Evolutionary conservation across 2,329 filamentous ascomycete genomes (phyloP).

Genomic region (Stagonosporopsis rhizophila): DNA sequence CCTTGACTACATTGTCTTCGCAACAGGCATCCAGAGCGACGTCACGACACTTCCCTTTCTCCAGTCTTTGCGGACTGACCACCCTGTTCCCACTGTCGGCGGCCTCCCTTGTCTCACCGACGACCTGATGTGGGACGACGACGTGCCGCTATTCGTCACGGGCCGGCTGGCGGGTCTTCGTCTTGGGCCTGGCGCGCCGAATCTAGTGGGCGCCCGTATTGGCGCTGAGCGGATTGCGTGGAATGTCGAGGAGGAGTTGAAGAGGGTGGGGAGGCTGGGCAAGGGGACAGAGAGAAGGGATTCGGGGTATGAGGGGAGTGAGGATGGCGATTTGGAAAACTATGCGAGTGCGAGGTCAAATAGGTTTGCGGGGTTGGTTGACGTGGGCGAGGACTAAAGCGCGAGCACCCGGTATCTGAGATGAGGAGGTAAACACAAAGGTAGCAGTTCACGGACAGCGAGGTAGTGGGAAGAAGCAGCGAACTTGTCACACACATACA

Average conservation of each 20-base stretch:
- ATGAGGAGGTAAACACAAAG: no score
- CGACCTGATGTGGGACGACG: conserved; percentile 76
- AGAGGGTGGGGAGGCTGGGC: conserved; percentile 26
- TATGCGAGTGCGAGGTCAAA: conserved; percentile 54
- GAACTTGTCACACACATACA: no score
- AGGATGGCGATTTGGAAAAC: conserved; percentile 31
- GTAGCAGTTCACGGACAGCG: no score
- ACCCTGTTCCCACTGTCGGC: conserved; percentile 68
- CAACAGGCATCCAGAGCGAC: conserved; percentile 73
- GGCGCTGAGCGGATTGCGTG: conserved; percentile 77
- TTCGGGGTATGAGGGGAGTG: conserved; percentile 19
- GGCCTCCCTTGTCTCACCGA: conserved; percentile 77
- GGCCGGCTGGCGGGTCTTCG: conserved; percentile 72
- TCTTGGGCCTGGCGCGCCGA: conserved; percentile 75
- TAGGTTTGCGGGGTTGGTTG: conserved; percentile 49
- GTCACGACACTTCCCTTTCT: conserved; percentile 68
- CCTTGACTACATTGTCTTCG: conserved; percentile 76
- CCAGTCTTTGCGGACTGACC: conserved; percentile 62
- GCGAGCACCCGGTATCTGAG: neutral
- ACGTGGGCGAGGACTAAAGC: conserved; percentile 1
- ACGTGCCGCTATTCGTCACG: conserved; percentile 76
- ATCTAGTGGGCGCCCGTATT: conserved; percentile 74
- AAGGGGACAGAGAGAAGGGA: conserved; percentile 16
- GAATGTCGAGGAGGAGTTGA: conserved; percentile 68
- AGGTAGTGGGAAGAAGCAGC: no score